A percentile compares a stretch with the other conserved stretches of the same genome.
These are phyloP conservation scores for Leccinum subspadiceum DNA, from an alignment of 1,284 basidiomycete species.

Conservation along the genomic window DNA sequence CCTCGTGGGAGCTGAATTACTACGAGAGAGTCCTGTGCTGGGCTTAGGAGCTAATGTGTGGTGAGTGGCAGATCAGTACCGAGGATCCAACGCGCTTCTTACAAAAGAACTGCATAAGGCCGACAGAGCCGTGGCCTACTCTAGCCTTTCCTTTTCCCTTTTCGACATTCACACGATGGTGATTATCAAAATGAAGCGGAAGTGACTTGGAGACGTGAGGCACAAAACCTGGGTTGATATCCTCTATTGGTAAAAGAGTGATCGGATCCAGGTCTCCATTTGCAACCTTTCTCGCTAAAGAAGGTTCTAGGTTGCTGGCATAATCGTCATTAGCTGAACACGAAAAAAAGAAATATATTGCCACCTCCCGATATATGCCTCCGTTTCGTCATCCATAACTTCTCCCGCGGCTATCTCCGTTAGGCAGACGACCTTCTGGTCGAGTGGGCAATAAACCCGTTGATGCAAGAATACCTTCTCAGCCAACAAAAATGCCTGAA, in stretches of 20 bases:
- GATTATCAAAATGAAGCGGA: slow-evolving; percentile 34
- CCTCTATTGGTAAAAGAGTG: slow-evolving; percentile 68
- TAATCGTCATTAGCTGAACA: slow-evolving; percentile 12
- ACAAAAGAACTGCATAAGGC: slow-evolving; percentile 67
- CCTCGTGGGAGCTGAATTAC: slow-evolving; percentile 30
- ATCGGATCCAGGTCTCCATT: slow-evolving; percentile 79
- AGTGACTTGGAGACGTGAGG: slow-evolving; percentile 47
- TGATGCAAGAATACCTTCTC: slow-evolving; percentile 96
- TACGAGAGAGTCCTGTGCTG: slow-evolving; percentile 28
- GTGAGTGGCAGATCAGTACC: slow-evolving; percentile 28
- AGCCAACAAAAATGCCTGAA: slow-evolving; percentile 71
- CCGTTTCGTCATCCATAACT: slow-evolving; percentile 56
- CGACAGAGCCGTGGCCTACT: slow-evolving; percentile 37
- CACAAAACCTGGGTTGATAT: slow-evolving; percentile 72
- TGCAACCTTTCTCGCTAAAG: slow-evolving; percentile 66
- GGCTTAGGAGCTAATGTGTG: slow-evolving; percentile 47
- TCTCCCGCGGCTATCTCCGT: slow-evolving; percentile 53
- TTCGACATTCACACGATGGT: slow-evolving; percentile 32
- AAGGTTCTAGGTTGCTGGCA: slow-evolving; percentile 56
- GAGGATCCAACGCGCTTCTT: slow-evolving; percentile 28
- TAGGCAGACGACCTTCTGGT: slow-evolving; percentile 67
- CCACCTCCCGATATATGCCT: slow-evolving; percentile 78
- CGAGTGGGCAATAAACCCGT: slow-evolving; percentile 82
- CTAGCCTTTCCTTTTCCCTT: slow-evolving; percentile 42
- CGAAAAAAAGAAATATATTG: slow-evolving; percentile 2